Evolutionary conservation across 495 filamentous ascomycete genomes (phyloP).

Genomic region (Neurospora sp.): DNA sequence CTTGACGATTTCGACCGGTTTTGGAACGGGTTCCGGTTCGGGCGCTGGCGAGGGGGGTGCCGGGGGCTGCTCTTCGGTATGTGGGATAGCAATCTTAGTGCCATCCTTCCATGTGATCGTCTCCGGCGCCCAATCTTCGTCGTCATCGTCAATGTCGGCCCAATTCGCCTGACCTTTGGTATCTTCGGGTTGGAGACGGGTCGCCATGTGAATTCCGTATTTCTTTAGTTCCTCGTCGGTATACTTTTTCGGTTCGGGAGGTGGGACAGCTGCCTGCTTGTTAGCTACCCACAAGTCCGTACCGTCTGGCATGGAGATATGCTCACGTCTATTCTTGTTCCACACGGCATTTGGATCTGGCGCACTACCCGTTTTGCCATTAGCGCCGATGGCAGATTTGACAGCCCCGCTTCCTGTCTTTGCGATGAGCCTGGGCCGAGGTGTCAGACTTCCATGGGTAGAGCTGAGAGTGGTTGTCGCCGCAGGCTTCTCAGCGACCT

Average conservation of each 20-base stretch:
- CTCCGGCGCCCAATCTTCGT: conserved; percentile 96
- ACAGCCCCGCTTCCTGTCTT: conserved; percentile 42
- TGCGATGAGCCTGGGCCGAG: conserved; percentile 43
- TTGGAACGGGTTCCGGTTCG: conserved; percentile 1
- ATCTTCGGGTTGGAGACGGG: conserved; percentile 73
- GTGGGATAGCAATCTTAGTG: conserved; percentile 76
- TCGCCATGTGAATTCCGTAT: conserved; percentile 93
- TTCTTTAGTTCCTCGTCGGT: conserved; percentile 96
- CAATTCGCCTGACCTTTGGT: conserved; percentile 71
- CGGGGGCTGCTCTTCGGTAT: conserved; percentile 40
- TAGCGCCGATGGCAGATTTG: conserved; percentile 42
- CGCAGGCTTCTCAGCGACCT: conserved; percentile 36
- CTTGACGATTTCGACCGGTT: background rate
- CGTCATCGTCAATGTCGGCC: conserved; percentile 98
- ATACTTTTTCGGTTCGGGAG: conserved; percentile 78
- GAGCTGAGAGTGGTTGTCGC: conserved; percentile 21
- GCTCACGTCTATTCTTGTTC: conserved; percentile 91
- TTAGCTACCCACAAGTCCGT: conserved; percentile 4
- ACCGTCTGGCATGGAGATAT: background rate
- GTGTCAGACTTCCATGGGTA: conserved; percentile 30
- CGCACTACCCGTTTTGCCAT: conserved; percentile 42
- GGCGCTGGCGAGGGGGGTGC: conserved; percentile 25
- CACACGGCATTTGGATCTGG: conserved; percentile 71
- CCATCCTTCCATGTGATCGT: conserved; percentile 96
- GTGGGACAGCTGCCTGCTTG: conserved; percentile 50